A percentile compares a stretch with the other conserved stretches of the same genome.
phyloP scores from a whole-genome alignment of 495 filamentous ascomycete species.

The Penicilliopsis zonata region DNA sequence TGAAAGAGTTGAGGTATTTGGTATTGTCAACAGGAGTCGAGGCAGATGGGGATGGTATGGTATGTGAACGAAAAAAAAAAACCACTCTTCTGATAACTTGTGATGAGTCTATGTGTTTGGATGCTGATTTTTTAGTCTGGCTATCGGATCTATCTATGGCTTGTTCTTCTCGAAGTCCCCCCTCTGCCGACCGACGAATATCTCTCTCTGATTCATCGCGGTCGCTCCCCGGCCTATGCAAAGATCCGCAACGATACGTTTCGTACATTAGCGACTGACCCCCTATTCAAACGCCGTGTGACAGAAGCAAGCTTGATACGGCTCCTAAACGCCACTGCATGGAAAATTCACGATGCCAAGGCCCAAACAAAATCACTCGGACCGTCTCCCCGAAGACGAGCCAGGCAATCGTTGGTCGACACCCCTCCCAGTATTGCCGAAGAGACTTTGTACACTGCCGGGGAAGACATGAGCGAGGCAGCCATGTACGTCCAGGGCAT shows the following conservation, averaged over 20 bases:
- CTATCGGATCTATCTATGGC: slow-evolving; percentile 89
- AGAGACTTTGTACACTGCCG: slow-evolving; percentile 20
- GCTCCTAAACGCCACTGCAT: slow-evolving; percentile 90
- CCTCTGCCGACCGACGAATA: slow-evolving; percentile 78
- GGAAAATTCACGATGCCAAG: slow-evolving; percentile 76
- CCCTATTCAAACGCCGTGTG: slow-evolving; percentile 87
- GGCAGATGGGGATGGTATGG: slow-evolving; percentile 84
- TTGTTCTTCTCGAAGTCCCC: slow-evolving; percentile 77
- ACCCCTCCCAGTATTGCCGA: slow-evolving; percentile 32
- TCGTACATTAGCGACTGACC: slow-evolving; percentile 88
- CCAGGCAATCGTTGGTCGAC: slow-evolving; percentile 28
- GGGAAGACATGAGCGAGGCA: slow-evolving; percentile 36
- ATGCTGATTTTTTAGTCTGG: slow-evolving; percentile 50
- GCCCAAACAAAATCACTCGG: slow-evolving; percentile 29
- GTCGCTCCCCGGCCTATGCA: slow-evolving; percentile 82
- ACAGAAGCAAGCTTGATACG: slow-evolving; percentile 92
- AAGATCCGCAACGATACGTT: slow-evolving; percentile 99
- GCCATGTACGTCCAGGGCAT: slow-evolving; percentile 96
- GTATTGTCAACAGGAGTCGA: slow-evolving; percentile 71
- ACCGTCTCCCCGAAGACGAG: slow-evolving; percentile 23
- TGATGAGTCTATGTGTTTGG: background rate
- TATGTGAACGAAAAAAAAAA: too few relatives aligned
- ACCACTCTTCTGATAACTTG: background rate
- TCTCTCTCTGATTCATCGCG: slow-evolving; percentile 80
- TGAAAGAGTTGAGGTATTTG: slow-evolving; percentile 64